These are phyloP conservation scores for Senna siamea DNA, from an alignment of 306 rosid genomes.

Conservation along the genomic window DNA sequence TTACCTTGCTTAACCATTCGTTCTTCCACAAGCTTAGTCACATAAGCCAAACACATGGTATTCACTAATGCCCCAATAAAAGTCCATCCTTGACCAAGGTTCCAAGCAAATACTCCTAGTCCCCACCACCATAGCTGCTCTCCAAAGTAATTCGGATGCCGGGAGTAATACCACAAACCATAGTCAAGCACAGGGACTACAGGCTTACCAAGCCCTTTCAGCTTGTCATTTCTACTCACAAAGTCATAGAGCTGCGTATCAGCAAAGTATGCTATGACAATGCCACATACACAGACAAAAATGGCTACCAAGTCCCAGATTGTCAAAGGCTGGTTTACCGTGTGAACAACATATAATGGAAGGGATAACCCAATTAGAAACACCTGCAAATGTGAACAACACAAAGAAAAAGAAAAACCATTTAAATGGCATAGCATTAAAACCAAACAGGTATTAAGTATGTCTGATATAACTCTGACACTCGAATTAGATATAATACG, in stretches of 20 bases:
- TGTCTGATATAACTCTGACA: background rate
- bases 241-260: slow-evolving; percentile 81
- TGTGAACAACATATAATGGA: slow-evolving; percentile 72
- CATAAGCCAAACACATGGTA: slow-evolving; percentile 77
- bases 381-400: slow-evolving; percentile 49
- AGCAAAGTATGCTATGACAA: slow-evolving; percentile 65
- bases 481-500: background rate
- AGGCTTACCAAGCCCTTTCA: slow-evolving; percentile 51
- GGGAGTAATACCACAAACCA: slow-evolving; percentile 78
- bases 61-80: slow-evolving; percentile 66
- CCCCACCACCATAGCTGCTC: slow-evolving; percentile 99
- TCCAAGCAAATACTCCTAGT: slow-evolving; percentile 69
- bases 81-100: slow-evolving; percentile 73
- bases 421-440: slow-evolving; percentile 7
- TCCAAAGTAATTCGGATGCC: slow-evolving; percentile 93
- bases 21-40: slow-evolving; percentile 80
- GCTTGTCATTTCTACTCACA: slow-evolving; percentile 53
- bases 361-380: slow-evolving; percentile 71
- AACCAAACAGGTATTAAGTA: background rate
- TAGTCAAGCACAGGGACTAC: slow-evolving; percentile 51
- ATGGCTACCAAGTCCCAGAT: slow-evolving; percentile 68
- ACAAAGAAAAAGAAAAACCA: slow-evolving; percentile 8
- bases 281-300: slow-evolving; percentile 53
- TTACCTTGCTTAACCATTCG: slow-evolving; percentile 71
- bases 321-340: slow-evolving; percentile 52